A percentile compares a stretch with the other conserved stretches of the same genome.
Conservation (phyloP, 148 eudicot genomes). For the Mesembryanthemum crystallinum region DNA sequence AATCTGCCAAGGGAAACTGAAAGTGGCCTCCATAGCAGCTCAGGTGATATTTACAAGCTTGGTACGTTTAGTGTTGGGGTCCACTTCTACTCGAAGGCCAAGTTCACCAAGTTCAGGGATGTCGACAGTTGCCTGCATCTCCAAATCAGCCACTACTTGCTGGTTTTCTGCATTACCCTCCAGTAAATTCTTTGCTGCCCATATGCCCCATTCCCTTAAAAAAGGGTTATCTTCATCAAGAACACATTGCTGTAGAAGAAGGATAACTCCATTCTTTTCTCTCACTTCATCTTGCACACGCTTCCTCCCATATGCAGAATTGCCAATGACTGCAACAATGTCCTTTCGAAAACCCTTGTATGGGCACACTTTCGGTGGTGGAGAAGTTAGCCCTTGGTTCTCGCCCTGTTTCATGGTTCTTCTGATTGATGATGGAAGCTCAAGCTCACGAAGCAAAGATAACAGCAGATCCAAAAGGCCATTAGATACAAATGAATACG, state of each 20-base stretch:
- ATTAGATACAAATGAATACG: conserved; percentile 38
- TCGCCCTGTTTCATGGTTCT: conserved; percentile 46
- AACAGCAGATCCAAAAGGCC: conserved; percentile 72
- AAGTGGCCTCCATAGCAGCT: neutral
- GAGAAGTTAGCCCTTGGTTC: conserved; percentile 22
- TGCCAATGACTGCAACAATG: conserved; percentile 70
- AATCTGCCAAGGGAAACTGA: neutral
- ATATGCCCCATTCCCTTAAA: conserved; percentile 93
- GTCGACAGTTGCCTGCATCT: conserved; percentile 78
- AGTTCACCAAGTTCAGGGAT: conserved; percentile 60
- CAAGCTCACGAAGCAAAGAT: conserved; percentile 59
- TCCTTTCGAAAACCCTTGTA: conserved; percentile 85
- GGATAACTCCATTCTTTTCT: conserved; percentile 50
- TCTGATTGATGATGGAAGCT: conserved; percentile 69
- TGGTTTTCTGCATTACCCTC: conserved; percentile 72
- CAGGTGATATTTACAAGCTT: conserved; percentile 67
- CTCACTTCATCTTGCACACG: conserved; percentile 75
- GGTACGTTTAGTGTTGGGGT: conserved; percentile 56
- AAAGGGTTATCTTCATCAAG: conserved; percentile 83
- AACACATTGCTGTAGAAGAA: conserved; percentile 77
- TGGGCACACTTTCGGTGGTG: conserved; percentile 49
- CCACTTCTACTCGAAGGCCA: conserved; percentile 80
- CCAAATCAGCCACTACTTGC: conserved; percentile 54
- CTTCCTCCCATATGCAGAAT: conserved; percentile 60
- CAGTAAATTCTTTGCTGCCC: conserved; percentile 61